Evolutionary conservation across 2,329 filamentous ascomycete genomes (phyloP), one percentile per base, ranked within the genome.

Genomic region (Sporothrix variecibatus): DNA sequence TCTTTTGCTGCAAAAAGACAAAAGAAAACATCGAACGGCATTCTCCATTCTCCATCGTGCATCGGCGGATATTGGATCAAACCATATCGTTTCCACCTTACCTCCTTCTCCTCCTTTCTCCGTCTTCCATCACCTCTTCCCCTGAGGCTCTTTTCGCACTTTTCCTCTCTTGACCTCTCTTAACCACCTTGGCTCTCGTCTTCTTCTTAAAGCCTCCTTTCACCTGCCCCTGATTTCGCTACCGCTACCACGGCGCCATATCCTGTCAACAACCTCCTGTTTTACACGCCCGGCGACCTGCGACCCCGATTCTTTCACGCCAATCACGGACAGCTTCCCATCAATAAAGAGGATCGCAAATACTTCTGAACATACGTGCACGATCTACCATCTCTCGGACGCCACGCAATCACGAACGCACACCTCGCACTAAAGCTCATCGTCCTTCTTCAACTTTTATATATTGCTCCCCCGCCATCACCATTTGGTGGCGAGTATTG

Each of bases 231-330:
- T 65, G 28, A 9, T 26, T 58, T 65, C 43, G 71, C 23, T 72
- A 46, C 71, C 71, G 71, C 46, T 34, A 46, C 60, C 31, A 46
- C 71, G 71, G 62, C 23, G 23, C 58, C 60, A 56, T 51, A 31
- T 72, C 23, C 31, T 67, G 71, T 72, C 46, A 72, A 56, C 31
- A 56, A 56, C 58, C 60, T 56, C 60, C 71, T 72, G 46, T 67
- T 64, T 72, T 53, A 69, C 62, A 46, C 43, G 65, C 65, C 43
- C 26, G 64, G 38, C 40, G 26, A 31, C 65, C 20, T 65, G 70
- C n/a, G 38, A 58, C 43, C 46, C 46, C 31, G 62, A 62, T 40
- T 62, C 23, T 46, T 49, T 72, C 58, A 43, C 71, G 46, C 58
- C 58, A 64, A 64, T 46, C 69, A 46, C n/a, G 51, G 6, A 43